Percentiles rank a stretch among this genome's conserved stretches.
phyloP scores from a whole-genome alignment of 2,329 filamentous ascomycete species.

The Cladosporium sp. region DNA sequence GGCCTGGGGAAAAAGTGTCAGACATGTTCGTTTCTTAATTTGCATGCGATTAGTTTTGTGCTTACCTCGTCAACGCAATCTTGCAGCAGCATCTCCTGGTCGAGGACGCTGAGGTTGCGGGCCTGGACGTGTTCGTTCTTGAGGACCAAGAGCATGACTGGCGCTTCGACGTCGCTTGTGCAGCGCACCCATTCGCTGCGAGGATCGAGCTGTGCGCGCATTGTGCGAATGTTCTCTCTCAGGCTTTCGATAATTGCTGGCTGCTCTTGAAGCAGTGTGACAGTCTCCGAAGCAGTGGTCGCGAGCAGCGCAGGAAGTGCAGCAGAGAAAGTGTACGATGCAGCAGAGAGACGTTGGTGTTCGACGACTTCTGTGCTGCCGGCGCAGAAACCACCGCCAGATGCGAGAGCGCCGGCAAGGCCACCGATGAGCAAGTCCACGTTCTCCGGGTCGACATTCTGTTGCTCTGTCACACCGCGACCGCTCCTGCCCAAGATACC shows the following conservation, averaged over 20 bases:
- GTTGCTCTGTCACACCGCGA: constrained; percentile 87
- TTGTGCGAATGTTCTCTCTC: constrained; percentile 78
- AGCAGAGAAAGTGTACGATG: constrained; percentile 92
- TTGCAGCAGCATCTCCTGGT: constrained; percentile 80
- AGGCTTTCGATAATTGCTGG: constrained; percentile 75
- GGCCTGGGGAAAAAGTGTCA: constrained; percentile 47
- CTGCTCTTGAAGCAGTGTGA: constrained; percentile 79
- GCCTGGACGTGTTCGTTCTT: constrained; percentile 76
- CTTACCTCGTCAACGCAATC: constrained; percentile 95
- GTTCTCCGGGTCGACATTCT: constrained; percentile 89
- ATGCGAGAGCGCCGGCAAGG: constrained; percentile 82
- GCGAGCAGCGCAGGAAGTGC: constrained; percentile 89
- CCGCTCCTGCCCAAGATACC: constrained; percentile 89
- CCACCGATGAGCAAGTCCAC: constrained; percentile 98
- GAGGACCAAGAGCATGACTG: constrained; percentile 75
- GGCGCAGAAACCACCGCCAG: constrained; percentile 93
- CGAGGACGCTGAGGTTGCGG: constrained; percentile 63
- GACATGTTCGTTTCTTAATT: constrained; percentile 12
- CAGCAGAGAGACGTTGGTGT: constrained; percentile 89
- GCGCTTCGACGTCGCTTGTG: constrained; percentile 78
- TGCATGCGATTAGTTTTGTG: constrained; percentile 7
- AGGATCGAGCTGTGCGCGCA: constrained; percentile 84
- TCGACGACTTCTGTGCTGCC: constrained; percentile 87
- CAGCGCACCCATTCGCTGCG: constrained; percentile 89
- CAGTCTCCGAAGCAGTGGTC: constrained; percentile 90